Conservation (phyloP, 768 basidiomycete species). For the Suillus americanus region DNA sequence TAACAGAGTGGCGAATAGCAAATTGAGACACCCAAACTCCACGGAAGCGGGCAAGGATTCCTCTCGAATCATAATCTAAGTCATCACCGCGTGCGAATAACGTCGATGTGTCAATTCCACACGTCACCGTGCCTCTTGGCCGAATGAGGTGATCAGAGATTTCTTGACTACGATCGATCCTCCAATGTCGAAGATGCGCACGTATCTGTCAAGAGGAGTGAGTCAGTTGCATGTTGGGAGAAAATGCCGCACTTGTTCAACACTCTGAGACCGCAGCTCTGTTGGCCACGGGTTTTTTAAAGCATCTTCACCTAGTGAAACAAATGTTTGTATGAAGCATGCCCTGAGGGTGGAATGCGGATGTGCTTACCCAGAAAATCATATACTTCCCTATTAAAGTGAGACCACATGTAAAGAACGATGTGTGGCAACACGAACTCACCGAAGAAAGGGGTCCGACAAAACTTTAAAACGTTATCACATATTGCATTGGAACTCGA, state of each 20-base stretch:
- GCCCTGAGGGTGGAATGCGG: conserved; percentile 9
- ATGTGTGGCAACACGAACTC: conserved; percentile 18
- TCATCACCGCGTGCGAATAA: conserved; percentile 41
- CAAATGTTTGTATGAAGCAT: neutral
- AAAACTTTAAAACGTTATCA: conserved; percentile 44
- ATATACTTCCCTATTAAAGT: conserved; percentile 60
- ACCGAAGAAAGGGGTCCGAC: conserved; percentile 72
- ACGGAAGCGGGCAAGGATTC: conserved; percentile 34
- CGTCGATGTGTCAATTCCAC: conserved; percentile 49
- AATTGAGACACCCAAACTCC: conserved; percentile 36
- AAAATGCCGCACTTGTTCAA: conserved; percentile 43
- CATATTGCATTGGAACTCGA: neutral
- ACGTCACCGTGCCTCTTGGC: conserved; percentile 44
- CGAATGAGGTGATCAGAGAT: conserved; percentile 40
- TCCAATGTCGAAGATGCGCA: conserved; percentile 40
- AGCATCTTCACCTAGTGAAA: conserved; percentile 34
- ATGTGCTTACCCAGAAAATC: conserved; percentile 59
- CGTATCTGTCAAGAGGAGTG: conserved; percentile 39
- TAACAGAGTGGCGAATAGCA: conserved; percentile 42
- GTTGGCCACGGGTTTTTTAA: conserved; percentile 45
- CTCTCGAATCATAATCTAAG: conserved; percentile 24
- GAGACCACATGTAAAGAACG: conserved; percentile 12
- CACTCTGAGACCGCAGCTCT: conserved; percentile 42
- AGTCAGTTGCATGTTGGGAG: neutral
- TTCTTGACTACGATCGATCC: conserved; percentile 37